Percentiles rank a stretch among this genome's conserved stretches.
These are phyloP conservation scores for Sarocladiaceae sp. DNA, from an alignment of 2,329 filamentous ascomycete genomes.

Conservation along the genomic window DNA sequence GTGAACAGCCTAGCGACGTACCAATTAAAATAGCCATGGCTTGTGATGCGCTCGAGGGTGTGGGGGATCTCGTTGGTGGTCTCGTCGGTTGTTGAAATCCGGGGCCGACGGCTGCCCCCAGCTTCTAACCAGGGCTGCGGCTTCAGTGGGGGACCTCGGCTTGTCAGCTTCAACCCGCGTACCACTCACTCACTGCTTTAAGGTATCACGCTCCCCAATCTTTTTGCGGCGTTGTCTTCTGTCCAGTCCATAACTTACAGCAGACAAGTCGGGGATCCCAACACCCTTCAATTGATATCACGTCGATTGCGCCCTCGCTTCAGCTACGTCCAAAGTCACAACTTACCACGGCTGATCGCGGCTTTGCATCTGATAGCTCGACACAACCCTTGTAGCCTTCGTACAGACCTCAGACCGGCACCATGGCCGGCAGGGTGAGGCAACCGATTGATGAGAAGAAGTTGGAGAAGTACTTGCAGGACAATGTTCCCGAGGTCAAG, in stretches of 20 bases:
- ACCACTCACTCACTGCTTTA: background rate
- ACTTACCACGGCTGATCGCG: background rate
- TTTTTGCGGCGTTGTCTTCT: background rate
- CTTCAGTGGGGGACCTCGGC: constrained; percentile 9
- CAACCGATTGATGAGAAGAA: constrained; percentile 83
- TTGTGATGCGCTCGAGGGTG: background rate
- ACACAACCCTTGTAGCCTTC: too few relatives aligned
- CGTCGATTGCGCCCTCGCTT: too few relatives aligned
- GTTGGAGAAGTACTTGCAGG: constrained; percentile 72
- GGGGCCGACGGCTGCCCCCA: background rate
- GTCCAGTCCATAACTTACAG: too few relatives aligned
- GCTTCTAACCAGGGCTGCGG: background rate
- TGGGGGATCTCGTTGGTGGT: background rate
- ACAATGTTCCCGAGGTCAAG: constrained; percentile 78
- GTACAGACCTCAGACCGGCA: background rate
- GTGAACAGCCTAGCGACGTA: too few relatives aligned
- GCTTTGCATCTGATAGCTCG: background rate
- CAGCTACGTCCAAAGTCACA: too few relatives aligned
- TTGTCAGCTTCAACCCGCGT: background rate
- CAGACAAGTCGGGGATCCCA: too few relatives aligned
- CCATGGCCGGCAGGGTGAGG: constrained; percentile 81
- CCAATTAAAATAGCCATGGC: background rate
- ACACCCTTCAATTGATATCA: too few relatives aligned
- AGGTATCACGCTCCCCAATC: background rate
- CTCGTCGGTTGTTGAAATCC: constrained; percentile 6